These are phyloP conservation scores for Exsudoporus floridanus DNA, from an alignment of 1,284 basidiomycete genomes.

Conservation along the genomic window DNA sequence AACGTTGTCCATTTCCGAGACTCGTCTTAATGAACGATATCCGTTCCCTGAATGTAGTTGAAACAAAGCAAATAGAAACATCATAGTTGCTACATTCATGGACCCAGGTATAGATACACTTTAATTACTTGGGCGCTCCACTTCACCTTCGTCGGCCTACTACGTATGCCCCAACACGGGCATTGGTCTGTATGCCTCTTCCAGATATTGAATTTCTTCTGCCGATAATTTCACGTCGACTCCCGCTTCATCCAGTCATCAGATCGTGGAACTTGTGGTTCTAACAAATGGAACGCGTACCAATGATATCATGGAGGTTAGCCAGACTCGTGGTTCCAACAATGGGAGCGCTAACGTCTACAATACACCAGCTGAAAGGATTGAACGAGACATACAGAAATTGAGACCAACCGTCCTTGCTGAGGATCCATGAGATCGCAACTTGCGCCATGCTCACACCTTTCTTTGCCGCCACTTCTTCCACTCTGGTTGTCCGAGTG, in stretches of 20 bases:
- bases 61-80: background rate
- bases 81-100: background rate
- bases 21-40: background rate
- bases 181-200: conserved; percentile 44
- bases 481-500: conserved; percentile 31
- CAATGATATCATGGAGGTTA: conserved; percentile 46
- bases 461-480: conserved; percentile 45
- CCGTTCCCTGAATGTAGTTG: background rate
- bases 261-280: background rate
- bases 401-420: conserved; percentile 32
- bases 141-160: conserved; percentile 4
- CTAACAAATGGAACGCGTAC: conserved; percentile 22
- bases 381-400: background rate
- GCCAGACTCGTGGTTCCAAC: conserved; percentile 48
- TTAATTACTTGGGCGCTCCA: background rate
- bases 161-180: conserved; percentile 37
- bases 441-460: conserved; percentile 51
- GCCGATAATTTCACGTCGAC: conserved; percentile 41
- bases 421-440: conserved; percentile 50
- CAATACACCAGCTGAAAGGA: background rate
- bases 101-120: background rate
- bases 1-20: background rate
- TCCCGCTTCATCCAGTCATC: conserved; percentile 25
- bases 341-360: conserved; percentile 46
- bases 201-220: conserved; percentile 49